These are phyloP conservation scores for Backusella luteola DNA, from an alignment of 192 early-diverging fungal species.

Conservation along the genomic window DNA sequence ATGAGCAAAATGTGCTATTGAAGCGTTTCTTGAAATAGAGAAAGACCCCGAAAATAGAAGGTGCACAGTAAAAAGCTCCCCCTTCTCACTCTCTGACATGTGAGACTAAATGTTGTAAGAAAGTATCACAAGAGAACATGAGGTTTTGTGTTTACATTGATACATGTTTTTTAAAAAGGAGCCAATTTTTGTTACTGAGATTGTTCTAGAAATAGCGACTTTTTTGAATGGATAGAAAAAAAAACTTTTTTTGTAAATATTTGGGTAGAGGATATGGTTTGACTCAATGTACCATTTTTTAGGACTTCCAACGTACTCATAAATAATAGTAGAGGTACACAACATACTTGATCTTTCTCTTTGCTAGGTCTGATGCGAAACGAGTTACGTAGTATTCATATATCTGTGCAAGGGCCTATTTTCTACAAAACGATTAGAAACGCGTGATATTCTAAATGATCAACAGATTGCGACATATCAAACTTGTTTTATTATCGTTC, in stretches of 20 bases:
- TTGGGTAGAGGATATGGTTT: too few relatives aligned
- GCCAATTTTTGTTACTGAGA: not conserved
- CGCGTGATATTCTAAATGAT: not conserved
- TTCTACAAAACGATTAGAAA: not conserved
- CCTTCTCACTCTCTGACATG: not conserved
- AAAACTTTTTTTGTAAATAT: not conserved
- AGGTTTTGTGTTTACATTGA: not conserved
- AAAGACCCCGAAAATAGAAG: not conserved
- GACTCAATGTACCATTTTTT: not conserved
- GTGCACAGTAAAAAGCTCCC: not conserved
- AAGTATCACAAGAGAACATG: not conserved
- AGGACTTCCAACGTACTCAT: not conserved
- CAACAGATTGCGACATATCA: not conserved
- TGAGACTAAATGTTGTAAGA: not conserved
- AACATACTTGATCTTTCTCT: not conserved
- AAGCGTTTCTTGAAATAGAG: not conserved
- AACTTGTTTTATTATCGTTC: not conserved
- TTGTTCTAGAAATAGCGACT: not conserved
- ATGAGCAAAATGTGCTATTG: not conserved
- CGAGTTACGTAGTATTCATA: too few relatives aligned
- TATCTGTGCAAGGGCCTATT: not conserved
- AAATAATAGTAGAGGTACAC: not conserved
- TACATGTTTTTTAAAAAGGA: not conserved
- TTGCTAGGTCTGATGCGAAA: not conserved
- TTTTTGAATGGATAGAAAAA: not conserved